phyloP scores from a whole-genome alignment of 192 early-diverging fungal genomes.

The Polychytrium aggregatum region DNA sequence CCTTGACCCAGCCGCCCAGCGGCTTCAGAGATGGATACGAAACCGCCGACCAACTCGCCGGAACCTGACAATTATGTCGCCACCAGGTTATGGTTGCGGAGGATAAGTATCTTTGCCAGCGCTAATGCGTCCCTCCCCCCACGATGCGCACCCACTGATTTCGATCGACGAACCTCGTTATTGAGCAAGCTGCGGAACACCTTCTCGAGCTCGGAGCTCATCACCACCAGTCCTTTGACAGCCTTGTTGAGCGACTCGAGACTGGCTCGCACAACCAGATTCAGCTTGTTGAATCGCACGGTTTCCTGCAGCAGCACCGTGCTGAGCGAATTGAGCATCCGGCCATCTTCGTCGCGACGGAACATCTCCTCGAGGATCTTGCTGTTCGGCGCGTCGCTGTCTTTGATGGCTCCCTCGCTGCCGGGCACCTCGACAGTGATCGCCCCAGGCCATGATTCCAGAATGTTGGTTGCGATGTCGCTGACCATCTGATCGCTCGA shows the following conservation, averaged over 20 bases:
- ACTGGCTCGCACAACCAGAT: slow-evolving; percentile 26
- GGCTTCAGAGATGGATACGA: slow-evolving; percentile 50
- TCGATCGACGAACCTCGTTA: slow-evolving; percentile 29
- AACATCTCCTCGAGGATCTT: slow-evolving; percentile 31
- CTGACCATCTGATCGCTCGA: slow-evolving; percentile 40
- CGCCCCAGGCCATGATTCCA: slow-evolving; percentile 33
- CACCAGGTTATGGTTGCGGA: too few species aligned
- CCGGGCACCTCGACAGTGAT: slow-evolving; percentile 30
- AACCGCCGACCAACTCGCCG: slow-evolving; percentile 30
- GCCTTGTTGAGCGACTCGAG: slow-evolving; percentile 39
- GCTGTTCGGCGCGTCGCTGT: slow-evolving; percentile 4
- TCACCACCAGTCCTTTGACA: slow-evolving; percentile 48
- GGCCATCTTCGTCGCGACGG: slow-evolving; percentile 32
- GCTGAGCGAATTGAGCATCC: slow-evolving; percentile 46
- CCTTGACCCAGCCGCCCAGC: slow-evolving; percentile 45
- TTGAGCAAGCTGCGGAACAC: slow-evolving; percentile 45
- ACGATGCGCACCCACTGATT: not conserved
- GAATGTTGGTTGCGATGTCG: slow-evolving; percentile 29
- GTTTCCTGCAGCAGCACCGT: slow-evolving; percentile 42
- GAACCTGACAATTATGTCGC: slow-evolving; percentile 20
- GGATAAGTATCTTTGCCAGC: too few species aligned
- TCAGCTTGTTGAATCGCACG: slow-evolving; percentile 42
- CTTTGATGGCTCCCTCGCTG: not conserved
- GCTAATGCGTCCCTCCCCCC: too few species aligned
- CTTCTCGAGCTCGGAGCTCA: slow-evolving; percentile 44